Evolutionary conservation across 257 asterid genomes (phyloP).

Genomic region (Nemophila menziesii): DNA sequence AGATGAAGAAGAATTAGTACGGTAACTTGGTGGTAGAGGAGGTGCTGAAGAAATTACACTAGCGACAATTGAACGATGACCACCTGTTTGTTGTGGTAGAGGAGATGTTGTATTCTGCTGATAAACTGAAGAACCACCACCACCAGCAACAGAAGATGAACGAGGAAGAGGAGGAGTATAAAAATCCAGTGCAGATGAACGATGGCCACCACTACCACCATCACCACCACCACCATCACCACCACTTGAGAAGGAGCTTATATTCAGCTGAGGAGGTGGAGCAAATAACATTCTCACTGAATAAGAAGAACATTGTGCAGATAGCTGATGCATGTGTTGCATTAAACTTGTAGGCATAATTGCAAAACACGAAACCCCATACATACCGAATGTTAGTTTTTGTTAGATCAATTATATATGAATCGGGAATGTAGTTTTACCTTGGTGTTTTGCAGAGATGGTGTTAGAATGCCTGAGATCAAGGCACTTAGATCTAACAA

Average conservation of each 20-base stretch:
- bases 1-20: no score
- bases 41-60: no score
- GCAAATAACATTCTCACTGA: no score
- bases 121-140: conserved; percentile 12
- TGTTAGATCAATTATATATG: background rate
- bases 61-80: no score
- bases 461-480: conserved; percentile 36
- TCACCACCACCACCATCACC: no score
- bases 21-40: no score
- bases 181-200: no score
- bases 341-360: conserved; percentile 24
- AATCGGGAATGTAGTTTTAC: conserved; percentile 20
- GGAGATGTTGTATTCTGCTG: conserved; percentile 22
- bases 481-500: conserved; percentile 30
- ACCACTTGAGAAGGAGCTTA: no score
- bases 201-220: no score
- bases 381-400: background rate
- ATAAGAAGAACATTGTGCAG: conserved; percentile 22
- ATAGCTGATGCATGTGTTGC: conserved; percentile 32
- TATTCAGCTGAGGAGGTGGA: no score
- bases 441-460: conserved; percentile 35
- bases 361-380: conserved; percentile 15
- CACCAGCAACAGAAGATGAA: conserved; percentile 8
- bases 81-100: no score
- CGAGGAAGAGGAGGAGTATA: conserved; percentile 15